phyloP scores from a whole-genome alignment of 108 stramenopile genomes.

The Seminavis robusta region DNA sequence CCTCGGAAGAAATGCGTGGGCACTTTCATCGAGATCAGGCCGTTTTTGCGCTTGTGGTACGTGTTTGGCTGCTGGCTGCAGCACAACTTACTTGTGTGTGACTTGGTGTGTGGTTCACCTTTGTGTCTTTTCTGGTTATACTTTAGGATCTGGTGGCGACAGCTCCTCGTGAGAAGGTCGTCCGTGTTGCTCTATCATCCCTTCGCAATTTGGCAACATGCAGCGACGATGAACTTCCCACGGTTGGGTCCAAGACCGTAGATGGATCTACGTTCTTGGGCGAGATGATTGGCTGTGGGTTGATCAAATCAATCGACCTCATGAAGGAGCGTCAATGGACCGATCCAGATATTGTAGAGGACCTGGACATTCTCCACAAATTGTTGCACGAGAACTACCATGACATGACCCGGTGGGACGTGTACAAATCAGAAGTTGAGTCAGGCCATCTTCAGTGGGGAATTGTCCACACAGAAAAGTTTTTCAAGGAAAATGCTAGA shows the following conservation, averaged over 20 bases:
- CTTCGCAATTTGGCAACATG: slow-evolving; percentile 66
- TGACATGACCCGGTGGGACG: slow-evolving; percentile 82
- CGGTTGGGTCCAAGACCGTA: not conserved
- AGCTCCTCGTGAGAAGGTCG: slow-evolving; percentile 85
- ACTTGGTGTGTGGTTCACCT: too few relatives aligned
- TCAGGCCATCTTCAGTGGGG: slow-evolving; percentile 87
- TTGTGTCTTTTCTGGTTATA: too few relatives aligned
- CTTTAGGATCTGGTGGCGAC: slow-evolving; percentile 66
- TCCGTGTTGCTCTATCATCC: slow-evolving; percentile 72
- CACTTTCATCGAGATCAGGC: slow-evolving; percentile 57
- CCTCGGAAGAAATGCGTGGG: slow-evolving; percentile 19
- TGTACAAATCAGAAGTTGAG: slow-evolving; percentile 76
- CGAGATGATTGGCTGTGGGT: slow-evolving; percentile 73
- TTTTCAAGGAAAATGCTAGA: slow-evolving; percentile 70
- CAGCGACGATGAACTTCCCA: slow-evolving; percentile 13
- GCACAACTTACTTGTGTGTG: too few relatives aligned
- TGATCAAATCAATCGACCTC: slow-evolving; percentile 59
- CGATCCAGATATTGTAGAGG: slow-evolving; percentile 79
- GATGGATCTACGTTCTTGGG: slow-evolving; percentile 43
- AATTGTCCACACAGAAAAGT: slow-evolving; percentile 82
- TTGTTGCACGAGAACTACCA: slow-evolving; percentile 62
- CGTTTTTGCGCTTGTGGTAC: slow-evolving; percentile 52
- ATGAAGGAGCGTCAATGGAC: slow-evolving; percentile 64
- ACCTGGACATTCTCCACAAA: slow-evolving; percentile 59
- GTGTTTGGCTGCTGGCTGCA: too few relatives aligned